Percentiles rank a stretch among this genome's conserved stretches.
Evolutionary conservation across 345 rosid species (phyloP).

Genomic region (Passiflora organensis): DNA sequence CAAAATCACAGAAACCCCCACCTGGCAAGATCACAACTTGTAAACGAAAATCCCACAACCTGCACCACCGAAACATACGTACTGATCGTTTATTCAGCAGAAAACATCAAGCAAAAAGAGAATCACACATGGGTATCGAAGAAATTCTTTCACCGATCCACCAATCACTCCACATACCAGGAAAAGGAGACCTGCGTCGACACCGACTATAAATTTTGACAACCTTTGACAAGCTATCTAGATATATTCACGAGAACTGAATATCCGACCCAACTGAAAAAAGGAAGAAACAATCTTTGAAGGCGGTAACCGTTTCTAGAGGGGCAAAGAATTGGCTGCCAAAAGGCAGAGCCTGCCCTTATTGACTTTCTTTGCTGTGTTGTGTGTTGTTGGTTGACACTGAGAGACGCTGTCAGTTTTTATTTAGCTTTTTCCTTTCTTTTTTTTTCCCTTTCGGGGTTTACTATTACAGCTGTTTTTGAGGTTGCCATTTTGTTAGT

Average conservation of each 20-base stretch:
- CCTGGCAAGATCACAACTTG: background rate
- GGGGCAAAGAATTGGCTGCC: slow-evolving; percentile 2
- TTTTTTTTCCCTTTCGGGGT: background rate
- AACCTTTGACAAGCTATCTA: no score
- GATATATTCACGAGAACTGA: no score
- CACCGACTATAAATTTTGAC: no score
- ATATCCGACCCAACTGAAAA: background rate
- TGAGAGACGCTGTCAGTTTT: background rate
- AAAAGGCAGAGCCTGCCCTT: slow-evolving; percentile 1
- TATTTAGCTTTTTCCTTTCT: background rate
- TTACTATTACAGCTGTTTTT: background rate
- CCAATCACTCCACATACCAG: background rate
- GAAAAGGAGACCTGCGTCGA: background rate
- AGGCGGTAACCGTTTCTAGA: background rate
- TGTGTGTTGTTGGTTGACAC: background rate
- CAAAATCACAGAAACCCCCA: background rate
- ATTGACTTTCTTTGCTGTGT: background rate
- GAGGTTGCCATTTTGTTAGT: background rate
- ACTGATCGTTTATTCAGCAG: background rate
- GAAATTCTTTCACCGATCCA: background rate
- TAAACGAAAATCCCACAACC: background rate
- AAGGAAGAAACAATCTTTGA: background rate
- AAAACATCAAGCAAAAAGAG: background rate
- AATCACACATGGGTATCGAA: background rate
- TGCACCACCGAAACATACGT: background rate